phyloP scores from a whole-genome alignment of 108 stramenopile genomes.

The Mediolabrus comicus region DNA sequence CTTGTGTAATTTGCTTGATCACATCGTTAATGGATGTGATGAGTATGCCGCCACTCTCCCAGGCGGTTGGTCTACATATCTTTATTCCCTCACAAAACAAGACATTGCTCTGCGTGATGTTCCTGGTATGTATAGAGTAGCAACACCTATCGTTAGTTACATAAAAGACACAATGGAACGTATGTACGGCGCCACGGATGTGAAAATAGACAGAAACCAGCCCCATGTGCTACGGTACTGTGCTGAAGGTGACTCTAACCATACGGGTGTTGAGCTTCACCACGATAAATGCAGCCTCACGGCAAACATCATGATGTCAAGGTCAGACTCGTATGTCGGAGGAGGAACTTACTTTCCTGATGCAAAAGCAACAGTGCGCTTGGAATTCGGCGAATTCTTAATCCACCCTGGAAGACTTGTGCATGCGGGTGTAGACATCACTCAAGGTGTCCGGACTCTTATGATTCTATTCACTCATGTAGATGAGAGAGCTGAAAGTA shows the following conservation, averaged over 20 bases:
- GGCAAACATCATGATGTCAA: constrained; percentile 67
- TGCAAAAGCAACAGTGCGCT: constrained; percentile 43
- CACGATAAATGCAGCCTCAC: constrained; percentile 79
- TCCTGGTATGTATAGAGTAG: constrained; percentile 47
- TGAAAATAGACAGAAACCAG: constrained; percentile 71
- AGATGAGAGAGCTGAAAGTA: not conserved
- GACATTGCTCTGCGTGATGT: constrained; percentile 71
- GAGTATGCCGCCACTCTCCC: constrained; percentile 39
- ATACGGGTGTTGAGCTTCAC: constrained; percentile 78
- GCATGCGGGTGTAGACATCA: constrained; percentile 67
- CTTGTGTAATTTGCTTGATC: constrained; percentile 48
- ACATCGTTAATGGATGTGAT: constrained; percentile 58
- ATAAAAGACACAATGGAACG: constrained; percentile 38
- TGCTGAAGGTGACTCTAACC: constrained; percentile 39
- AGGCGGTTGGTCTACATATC: constrained; percentile 64
- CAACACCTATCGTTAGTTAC: constrained; percentile 56
- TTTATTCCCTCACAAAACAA: constrained; percentile 78
- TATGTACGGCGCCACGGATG: constrained; percentile 35
- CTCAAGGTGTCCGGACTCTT: constrained; percentile 62
- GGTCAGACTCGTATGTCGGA: constrained; percentile 50
- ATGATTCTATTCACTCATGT: constrained; percentile 73
- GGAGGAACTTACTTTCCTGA: constrained; percentile 74
- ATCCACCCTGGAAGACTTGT: constrained; percentile 75
- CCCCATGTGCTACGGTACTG: constrained; percentile 83
- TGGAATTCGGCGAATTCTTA: constrained; percentile 73